Conservation (phyloP, 257 asterid species). For the Fraxinus cuspidata region DNA sequence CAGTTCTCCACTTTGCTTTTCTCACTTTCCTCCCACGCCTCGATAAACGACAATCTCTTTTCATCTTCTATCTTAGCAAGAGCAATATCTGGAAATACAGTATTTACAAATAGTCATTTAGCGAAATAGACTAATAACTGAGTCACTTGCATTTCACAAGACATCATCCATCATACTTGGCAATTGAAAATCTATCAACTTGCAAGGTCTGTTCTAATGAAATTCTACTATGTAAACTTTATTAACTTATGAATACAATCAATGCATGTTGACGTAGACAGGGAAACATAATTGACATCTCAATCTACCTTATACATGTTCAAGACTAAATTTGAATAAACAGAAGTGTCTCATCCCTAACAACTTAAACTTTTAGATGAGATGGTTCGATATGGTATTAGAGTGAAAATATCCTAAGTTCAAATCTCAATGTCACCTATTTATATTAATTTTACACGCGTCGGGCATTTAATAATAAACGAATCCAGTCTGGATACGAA, state of each 20-base stretch:
- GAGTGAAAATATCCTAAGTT: no score
- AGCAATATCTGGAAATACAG: conserved; percentile 57
- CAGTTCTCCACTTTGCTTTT: conserved; percentile 72
- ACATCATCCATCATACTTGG: not conserved
- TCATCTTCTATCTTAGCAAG: conserved; percentile 69
- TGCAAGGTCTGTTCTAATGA: not conserved
- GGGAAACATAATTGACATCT: not conserved
- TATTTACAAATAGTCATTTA: no score
- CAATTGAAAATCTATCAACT: not conserved
- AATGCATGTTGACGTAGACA: not conserved
- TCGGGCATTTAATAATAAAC: no score
- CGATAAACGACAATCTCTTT: conserved; percentile 59
- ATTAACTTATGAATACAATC: not conserved
- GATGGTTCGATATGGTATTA: no score
- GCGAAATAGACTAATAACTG: no score
- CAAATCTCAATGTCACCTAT: not conserved
- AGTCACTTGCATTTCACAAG: not conserved
- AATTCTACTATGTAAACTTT: not conserved
- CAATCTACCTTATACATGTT: not conserved
- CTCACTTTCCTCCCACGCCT: conserved; percentile 90
- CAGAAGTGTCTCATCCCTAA: no score
- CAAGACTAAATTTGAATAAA: not conserved
- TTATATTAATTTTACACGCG: not conserved
- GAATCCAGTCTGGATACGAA: no score
- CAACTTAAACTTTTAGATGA: no score